These are phyloP conservation scores for Fusarium torulosum DNA, from an alignment of 2,329 filamentous ascomycete genomes.

Conservation along the genomic window DNA sequence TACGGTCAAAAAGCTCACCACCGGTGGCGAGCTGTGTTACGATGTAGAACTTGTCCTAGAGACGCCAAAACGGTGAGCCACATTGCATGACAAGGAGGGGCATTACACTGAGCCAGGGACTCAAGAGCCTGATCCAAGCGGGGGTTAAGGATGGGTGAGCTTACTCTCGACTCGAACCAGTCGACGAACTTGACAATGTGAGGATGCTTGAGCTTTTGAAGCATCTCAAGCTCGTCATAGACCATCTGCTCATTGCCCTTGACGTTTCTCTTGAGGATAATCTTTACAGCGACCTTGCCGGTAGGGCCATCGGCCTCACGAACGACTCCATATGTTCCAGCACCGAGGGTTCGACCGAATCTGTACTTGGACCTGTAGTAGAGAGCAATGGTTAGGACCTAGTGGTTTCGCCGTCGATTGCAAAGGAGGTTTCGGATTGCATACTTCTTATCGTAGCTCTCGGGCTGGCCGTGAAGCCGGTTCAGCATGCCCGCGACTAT, in stretches of 20 bases:
- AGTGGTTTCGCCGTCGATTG: conserved; percentile 21
- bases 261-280: conserved; percentile 99
- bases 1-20: conserved; percentile 96
- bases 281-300: conserved; percentile 95
- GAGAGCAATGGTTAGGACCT: conserved; percentile 45
- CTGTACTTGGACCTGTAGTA: conserved; percentile 80
- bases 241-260: conserved; percentile 99
- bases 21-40: conserved; percentile 96
- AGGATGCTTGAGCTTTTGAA: conserved; percentile 90
- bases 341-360: conserved; percentile 93
- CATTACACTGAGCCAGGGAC: conserved; percentile 5
- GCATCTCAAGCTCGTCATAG: conserved; percentile 94
- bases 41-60: conserved; percentile 98
- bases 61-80: conserved; percentile 25
- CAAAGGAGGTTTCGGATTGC: conserved; percentile 46
- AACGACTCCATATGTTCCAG: conserved; percentile 98
- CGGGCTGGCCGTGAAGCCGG: conserved; percentile 95
- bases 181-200: conserved; percentile 98
- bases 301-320: conserved; percentile 88
- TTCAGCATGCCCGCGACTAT: conserved; percentile 91
- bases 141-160: conserved; percentile 46
- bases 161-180: conserved; percentile 97
- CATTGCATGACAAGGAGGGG: conserved; percentile 6
- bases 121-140: conserved; percentile 9
- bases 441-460: conserved; percentile 99